Evolutionary conservation across 345 rosid species (phyloP).

Genomic region (Rhizophora mangle): DNA sequence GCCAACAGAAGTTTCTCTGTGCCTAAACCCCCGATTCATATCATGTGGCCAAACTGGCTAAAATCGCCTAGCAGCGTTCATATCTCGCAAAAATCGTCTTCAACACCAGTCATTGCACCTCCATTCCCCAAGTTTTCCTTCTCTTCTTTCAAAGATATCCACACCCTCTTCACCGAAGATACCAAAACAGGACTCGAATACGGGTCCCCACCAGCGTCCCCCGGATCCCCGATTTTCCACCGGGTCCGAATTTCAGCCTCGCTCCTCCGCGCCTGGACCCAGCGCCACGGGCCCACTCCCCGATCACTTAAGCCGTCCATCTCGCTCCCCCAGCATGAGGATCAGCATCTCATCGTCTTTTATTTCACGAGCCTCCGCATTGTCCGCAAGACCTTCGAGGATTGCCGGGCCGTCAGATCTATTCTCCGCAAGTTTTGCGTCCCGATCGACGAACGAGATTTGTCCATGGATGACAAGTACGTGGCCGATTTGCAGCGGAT

Average conservation of each 20-base stretch:
- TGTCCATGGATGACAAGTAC: conserved; percentile 21
- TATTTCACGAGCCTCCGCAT: conserved; percentile 31
- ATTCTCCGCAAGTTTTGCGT: conserved; percentile 21
- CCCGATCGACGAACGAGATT: conserved; percentile 28
- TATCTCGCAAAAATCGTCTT: neutral
- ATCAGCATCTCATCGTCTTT: conserved; percentile 1
- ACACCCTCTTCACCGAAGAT: conserved; percentile 47
- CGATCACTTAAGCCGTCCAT: conserved; percentile 14
- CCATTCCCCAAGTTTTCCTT: conserved; percentile 23
- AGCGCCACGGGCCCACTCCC: neutral
- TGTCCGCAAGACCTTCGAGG: conserved; percentile 27
- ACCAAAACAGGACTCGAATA: neutral
- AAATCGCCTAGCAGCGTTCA: conserved; percentile 27
- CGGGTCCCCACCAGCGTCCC: conserved; percentile 7
- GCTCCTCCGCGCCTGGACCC: conserved; percentile 45
- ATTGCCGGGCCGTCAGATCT: conserved; percentile 27
- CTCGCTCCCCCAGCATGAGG: conserved; percentile 2
- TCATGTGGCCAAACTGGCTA: conserved; percentile 58
- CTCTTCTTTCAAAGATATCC: conserved; percentile 74
- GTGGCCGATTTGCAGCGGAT: conserved; percentile 20
- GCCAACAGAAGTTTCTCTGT: neutral
- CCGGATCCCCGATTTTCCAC: conserved; percentile 46
- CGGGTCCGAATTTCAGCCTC: conserved; percentile 53
- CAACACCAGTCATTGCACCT: neutral
- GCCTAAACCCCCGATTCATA: neutral